Conservation (phyloP, 192 early-diverging fungal genomes). For the Mortierella alpina region DNA sequence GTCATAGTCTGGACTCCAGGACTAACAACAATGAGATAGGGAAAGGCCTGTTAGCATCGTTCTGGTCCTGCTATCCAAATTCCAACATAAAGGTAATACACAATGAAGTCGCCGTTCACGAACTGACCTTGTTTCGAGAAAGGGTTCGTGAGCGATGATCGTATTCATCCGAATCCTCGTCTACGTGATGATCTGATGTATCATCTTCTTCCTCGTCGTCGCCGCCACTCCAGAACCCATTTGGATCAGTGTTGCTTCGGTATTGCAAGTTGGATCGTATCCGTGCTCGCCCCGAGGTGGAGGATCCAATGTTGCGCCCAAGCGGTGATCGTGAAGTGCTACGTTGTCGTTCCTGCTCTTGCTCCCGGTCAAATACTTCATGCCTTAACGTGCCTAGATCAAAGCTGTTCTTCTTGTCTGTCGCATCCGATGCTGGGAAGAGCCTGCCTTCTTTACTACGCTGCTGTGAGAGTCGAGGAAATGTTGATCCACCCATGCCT, state of each 20-base stretch:
- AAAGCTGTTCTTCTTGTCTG: slow-evolving; percentile 3
- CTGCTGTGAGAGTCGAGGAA: too few relatives aligned
- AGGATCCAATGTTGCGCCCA: not conserved
- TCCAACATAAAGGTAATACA: too few relatives aligned
- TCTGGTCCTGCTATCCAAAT: too few relatives aligned
- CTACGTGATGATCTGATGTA: not conserved
- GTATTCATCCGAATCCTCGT: not conserved
- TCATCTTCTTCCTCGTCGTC: slow-evolving; percentile 10
- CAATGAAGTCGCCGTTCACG: too few relatives aligned
- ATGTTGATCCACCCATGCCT: too few relatives aligned
- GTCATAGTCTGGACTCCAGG: too few relatives aligned
- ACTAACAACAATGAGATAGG: too few relatives aligned
- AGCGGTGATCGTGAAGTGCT: not conserved
- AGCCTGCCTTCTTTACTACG: too few relatives aligned
- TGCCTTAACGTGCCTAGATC: slow-evolving; percentile 15
- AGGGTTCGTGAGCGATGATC: not conserved
- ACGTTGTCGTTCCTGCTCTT: not conserved
- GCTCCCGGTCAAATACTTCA: slow-evolving; percentile 5
- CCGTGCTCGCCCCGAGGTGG: too few relatives aligned
- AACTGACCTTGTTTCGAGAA: not conserved
- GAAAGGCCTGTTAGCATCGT: too few relatives aligned
- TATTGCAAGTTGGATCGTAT: too few relatives aligned
- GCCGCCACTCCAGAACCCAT: slow-evolving; percentile 15
- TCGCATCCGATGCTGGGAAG: not conserved
- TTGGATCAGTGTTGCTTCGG: too few relatives aligned